Percentiles rank a stretch among this genome's conserved stretches.
Conservation (phyloP, 345 rosid species). For the Moricandia moricandioides region DNA sequence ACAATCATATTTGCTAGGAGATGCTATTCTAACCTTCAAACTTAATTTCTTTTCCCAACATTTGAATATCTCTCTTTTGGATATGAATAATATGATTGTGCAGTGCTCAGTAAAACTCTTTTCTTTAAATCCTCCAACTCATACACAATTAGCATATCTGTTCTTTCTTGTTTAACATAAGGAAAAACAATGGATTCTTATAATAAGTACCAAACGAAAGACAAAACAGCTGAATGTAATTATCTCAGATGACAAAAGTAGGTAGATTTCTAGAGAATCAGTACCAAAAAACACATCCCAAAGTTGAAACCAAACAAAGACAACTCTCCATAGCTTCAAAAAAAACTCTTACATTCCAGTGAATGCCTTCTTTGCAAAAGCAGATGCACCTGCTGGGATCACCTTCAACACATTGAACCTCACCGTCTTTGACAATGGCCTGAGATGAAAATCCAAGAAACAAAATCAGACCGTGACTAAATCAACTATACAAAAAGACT, state of each 20-base stretch:
- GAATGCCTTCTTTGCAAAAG: slow-evolving; percentile 67
- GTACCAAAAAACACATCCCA: slow-evolving; percentile 8
- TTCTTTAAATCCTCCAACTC: neutral
- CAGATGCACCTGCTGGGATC: slow-evolving; percentile 78
- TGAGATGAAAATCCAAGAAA: no score
- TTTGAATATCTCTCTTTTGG: neutral
- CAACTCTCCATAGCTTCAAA: neutral
- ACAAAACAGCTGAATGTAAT: neutral
- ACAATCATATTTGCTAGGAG: no score
- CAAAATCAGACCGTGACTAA: no score
- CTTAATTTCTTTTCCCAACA: neutral
- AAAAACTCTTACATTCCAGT: slow-evolving; percentile 44
- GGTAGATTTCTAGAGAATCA: slow-evolving; percentile 12
- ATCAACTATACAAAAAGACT: no score
- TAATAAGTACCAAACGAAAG: neutral
- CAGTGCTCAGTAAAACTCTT: neutral
- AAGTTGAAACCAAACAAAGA: slow-evolving; percentile 7
- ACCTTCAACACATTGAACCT: slow-evolving; percentile 78
- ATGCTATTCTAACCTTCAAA: neutral
- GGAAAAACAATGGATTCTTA: neutral
- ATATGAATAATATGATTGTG: neutral
- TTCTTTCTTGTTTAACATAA: no score
- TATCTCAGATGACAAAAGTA: neutral
- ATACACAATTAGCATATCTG: neutral
- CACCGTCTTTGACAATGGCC: slow-evolving; percentile 80